Base-by-base conservation (phyloP, 306 rosid species). In the Betula pendula region DNA sequence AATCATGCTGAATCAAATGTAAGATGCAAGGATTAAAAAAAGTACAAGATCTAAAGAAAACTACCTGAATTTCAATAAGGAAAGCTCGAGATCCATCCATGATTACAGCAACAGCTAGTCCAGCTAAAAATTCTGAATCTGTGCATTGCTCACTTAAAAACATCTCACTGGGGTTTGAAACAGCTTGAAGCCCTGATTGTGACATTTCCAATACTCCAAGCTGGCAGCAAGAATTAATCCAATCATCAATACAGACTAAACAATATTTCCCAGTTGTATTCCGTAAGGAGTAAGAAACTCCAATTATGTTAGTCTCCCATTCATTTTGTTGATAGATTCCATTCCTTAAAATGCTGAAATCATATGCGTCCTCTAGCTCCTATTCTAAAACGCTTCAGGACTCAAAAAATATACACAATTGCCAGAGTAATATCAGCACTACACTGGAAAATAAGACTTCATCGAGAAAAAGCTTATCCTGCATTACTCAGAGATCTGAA, bases 141-240 rank as follows among this genome's bases (percentile, higher is more conserved):
- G 83, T 68, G 79, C 79, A 59, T 73, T 92, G 93, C 67, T 92
- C 91, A 53, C 93, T 88, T 78, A 93, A 78, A 82, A 90, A 95
- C 82, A 95, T 90, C 84, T 80, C 91, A 73, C 92, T 87, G 22
- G 97, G 90, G 85, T 92, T 95, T 53, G 84, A 77, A 81, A 90
- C 92, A 72, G 84, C 87, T 86, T 81, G 84, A 47, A 95, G 75
- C 71, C 98, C 97, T 4, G 85, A 85, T 40, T 90, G 88, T 71
- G 86, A 80, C 98, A 95, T 95, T 83, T 95, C 93, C 85, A 95
- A 87, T 75, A 95, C 97, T 82, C 97, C 98, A 73, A 95, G 98
- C 97, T 93, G 88, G 70, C 74, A 80, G 13, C 48, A 83, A 25
- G 80, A 35, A 79, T 77, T 43, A 58, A 73, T 68, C 35, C 45